Conservation (phyloP, 2,329 filamentous ascomycete species). For the Pseudogymnoascus sp. region DNA sequence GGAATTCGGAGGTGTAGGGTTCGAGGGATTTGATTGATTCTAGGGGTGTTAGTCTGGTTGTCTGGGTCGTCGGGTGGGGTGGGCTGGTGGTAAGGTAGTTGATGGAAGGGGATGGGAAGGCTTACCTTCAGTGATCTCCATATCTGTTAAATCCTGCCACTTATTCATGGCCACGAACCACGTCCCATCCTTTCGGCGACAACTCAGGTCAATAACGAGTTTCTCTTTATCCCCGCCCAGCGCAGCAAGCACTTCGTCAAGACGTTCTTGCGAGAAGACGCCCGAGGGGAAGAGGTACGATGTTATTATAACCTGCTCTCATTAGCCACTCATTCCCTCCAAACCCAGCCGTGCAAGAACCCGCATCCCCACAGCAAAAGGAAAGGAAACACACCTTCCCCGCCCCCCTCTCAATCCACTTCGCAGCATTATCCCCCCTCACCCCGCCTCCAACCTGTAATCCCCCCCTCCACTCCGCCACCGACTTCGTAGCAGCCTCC, state of each 20-base stretch:
- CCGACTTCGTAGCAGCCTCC: slow-evolving; percentile 66
- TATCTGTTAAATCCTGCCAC: slow-evolving; percentile 96
- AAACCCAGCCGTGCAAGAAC: neutral
- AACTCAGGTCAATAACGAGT: slow-evolving; percentile 92
- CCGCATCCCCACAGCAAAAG: neutral
- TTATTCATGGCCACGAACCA: slow-evolving; percentile 99
- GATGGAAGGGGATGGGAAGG: neutral
- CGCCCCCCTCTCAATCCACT: slow-evolving; percentile 82
- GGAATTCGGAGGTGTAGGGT: slow-evolving; percentile 90
- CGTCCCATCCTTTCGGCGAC: slow-evolving; percentile 59
- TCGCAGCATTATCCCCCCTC: slow-evolving; percentile 68
- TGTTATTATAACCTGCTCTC: slow-evolving; percentile 81
- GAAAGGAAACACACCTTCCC: slow-evolving; percentile 57
- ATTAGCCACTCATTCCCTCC: neutral
- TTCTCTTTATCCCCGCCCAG: slow-evolving; percentile 68
- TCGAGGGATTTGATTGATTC: slow-evolving; percentile 74
- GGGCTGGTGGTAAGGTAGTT: no score
- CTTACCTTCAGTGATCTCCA: slow-evolving; percentile 80
- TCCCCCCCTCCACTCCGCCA: slow-evolving; percentile 67
- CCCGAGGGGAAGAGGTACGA: slow-evolving; percentile 86
- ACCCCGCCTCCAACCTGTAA: slow-evolving; percentile 95
- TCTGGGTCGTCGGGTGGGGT: slow-evolving; percentile 10
- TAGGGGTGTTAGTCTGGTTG: slow-evolving; percentile 29
- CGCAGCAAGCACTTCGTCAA: slow-evolving; percentile 64
- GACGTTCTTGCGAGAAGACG: slow-evolving; percentile 66